Conservation (phyloP, 2,329 filamentous ascomycete genomes). For the Penicillium janthinellum region DNA sequence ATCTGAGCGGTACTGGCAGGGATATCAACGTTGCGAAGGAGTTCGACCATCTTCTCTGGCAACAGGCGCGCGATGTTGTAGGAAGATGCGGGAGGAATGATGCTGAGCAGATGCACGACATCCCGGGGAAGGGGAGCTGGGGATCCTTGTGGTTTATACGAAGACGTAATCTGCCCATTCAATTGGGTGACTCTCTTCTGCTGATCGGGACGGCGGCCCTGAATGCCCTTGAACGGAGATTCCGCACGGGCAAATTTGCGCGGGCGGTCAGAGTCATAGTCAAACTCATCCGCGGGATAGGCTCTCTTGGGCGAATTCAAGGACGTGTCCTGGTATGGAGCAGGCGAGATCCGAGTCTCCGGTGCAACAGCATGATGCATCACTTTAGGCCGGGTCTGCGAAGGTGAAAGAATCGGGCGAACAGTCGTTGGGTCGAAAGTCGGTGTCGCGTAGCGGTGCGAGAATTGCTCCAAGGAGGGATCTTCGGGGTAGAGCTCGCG, state of each 20-base stretch:
- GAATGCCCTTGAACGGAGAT: constrained; percentile 88
- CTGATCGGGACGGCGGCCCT: constrained; percentile 81
- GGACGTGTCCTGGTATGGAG: constrained; percentile 38
- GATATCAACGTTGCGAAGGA: constrained; percentile 69
- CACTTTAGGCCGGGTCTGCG: constrained; percentile 71
- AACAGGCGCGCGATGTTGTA: constrained; percentile 74
- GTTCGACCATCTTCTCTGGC: constrained; percentile 68
- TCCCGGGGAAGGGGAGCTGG: constrained; percentile 72
- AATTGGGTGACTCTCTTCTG: constrained; percentile 55
- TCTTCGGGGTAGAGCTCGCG: constrained; percentile 89
- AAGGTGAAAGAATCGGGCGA: constrained; percentile 80
- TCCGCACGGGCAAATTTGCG: constrained; percentile 87
- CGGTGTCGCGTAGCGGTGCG: constrained; percentile 70
- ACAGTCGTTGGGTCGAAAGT: constrained; percentile 80
- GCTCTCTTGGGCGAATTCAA: constrained; percentile 57
- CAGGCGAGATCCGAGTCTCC: constrained; percentile 38
- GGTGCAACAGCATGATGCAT: constrained; percentile 33
- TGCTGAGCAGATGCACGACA: constrained; percentile 64
- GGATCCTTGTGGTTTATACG: constrained; percentile 55
- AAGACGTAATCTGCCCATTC: constrained; percentile 32
- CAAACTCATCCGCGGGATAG: constrained; percentile 67
- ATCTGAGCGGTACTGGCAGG: constrained; percentile 55
- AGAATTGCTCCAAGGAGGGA: constrained; percentile 73
- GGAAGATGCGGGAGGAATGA: constrained; percentile 71
- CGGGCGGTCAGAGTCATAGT: constrained; percentile 71